Conservation (phyloP, 75 land plant species). For the Ceratopteris richardii region DNA sequence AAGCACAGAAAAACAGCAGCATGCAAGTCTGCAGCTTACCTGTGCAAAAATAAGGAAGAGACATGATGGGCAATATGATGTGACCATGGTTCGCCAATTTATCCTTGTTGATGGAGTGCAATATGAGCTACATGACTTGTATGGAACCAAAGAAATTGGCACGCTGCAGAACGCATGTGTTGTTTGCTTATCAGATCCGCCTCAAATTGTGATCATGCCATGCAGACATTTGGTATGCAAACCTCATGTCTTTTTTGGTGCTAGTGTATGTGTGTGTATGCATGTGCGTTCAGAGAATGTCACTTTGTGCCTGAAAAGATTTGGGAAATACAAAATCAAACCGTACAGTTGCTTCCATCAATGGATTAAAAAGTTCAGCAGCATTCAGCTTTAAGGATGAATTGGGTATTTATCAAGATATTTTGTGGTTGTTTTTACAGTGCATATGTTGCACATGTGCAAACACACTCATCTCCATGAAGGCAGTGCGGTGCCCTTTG, state of each 20-base stretch:
- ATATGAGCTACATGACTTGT: constrained; percentile 90
- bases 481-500: constrained; percentile 66
- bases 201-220: constrained; percentile 83
- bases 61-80: constrained; percentile 48
- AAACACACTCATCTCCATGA: constrained; percentile 43
- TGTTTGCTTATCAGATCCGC: constrained; percentile 81
- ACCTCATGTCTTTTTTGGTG: background rate
- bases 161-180: constrained; percentile 91
- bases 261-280: background rate
- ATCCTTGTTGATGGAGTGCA: constrained; percentile 61
- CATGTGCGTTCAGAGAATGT: too few relatives aligned
- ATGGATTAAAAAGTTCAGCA: too few relatives aligned
- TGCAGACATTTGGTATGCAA: constrained; percentile 86
- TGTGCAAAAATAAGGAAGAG: constrained; percentile 76
- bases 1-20: constrained; percentile 14
- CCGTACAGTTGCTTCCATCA: too few relatives aligned
- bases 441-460: constrained; percentile 85
- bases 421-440: constrained; percentile 43
- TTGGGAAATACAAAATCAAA: too few relatives aligned
- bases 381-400: background rate
- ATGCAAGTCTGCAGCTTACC: constrained; percentile 65
- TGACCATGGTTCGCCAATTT: constrained; percentile 72
- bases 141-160: constrained; percentile 75
- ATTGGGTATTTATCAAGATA: background rate
- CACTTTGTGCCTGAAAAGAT: too few relatives aligned